Conservation (phyloP, 805 yeast genomes). For the Saccharomyces eubayanus region DNA sequence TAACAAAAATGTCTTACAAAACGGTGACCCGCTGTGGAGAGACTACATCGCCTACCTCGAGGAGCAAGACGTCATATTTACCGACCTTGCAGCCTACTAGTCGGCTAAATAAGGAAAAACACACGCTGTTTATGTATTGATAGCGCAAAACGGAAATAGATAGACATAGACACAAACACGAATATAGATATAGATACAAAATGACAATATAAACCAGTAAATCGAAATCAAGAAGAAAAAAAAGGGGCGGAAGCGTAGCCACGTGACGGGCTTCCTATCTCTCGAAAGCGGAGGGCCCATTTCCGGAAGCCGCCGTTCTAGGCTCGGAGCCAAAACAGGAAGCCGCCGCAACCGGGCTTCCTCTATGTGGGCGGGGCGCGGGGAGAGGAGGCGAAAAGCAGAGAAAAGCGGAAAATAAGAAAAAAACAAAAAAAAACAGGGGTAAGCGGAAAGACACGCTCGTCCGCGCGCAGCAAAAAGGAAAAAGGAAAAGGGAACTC, state of each 20-base stretch:
- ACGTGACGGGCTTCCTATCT: constrained; percentile 2
- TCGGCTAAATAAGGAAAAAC: background rate
- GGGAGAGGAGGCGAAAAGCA: background rate
- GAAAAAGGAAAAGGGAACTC: constrained; percentile 1
- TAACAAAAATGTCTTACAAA: constrained; percentile 42
- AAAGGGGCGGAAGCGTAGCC: background rate
- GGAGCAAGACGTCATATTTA: constrained; percentile 28
- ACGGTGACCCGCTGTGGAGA: constrained; percentile 43
- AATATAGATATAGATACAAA: background rate
- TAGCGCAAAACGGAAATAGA: background rate
- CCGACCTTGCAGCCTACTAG: constrained; percentile 16
- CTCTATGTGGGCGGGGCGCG: background rate
- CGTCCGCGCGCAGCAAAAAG: background rate
- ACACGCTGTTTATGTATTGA: background rate
- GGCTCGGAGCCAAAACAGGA: background rate
- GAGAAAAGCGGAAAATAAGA: background rate
- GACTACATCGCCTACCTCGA: constrained; percentile 39
- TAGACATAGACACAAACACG: background rate
- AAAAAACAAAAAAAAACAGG: background rate
- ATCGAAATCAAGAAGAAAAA: background rate
- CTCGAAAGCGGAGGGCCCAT: constrained; percentile 1
- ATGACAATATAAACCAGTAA: no score
- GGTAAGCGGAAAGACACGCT: background rate
- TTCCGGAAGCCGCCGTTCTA: background rate
- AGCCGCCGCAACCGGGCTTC: background rate